Base-by-base conservation (phyloP, 2,329 filamentous ascomycete species). In the Beauveria bassiana region DNA sequence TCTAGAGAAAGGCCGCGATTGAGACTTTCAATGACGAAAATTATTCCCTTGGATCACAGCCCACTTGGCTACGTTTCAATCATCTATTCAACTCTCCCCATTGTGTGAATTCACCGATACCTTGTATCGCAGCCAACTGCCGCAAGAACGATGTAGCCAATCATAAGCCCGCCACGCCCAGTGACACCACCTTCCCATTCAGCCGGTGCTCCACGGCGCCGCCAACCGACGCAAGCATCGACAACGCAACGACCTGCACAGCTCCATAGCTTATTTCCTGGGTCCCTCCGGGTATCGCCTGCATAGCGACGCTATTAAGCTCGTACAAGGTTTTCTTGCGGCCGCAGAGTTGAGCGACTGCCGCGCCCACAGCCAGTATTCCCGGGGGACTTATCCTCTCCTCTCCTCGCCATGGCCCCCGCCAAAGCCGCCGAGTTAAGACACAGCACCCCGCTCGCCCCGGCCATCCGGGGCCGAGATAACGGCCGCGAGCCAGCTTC, bases 161-260 rank as follows among this genome's bases (percentile, higher is more conserved):
- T 59, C 57, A 52, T 24, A 47, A 20, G 28, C 24, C 10, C 22
- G 14, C 18, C 34, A 34, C 47, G n/a, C 24, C 18, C 49, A 43
- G 24, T 34, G 24, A 28, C 24, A 45, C 46, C 38, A 43, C 24
- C 20, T 26, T 22, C n/a, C 31, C 40, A 3, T 16, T 22, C 50
- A 53, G 31, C n/a, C 24, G 1, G 14, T 28, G 38, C 42, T 56
- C 26, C 56, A 43, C 14, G 24, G 46, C 28, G n/a, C 9, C 46
- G 38, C 56, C 56, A 31, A 59, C 46, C 34, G 45, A 50, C 34
- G 56, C 57, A 52, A 38, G 47, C 57, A 52, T 59, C 57, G 47
- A 45, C 47, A 59, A 59, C 57, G n/a, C 38, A 59, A 59, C 47
- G 57, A 26, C 46, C 47, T 52, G 57, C 57, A 59, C 52, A 55